Evolutionary conservation across 257 asterid genomes (phyloP), one percentile per base, ranked within the genome.

Genomic region (Gardenia jasminoides): DNA sequence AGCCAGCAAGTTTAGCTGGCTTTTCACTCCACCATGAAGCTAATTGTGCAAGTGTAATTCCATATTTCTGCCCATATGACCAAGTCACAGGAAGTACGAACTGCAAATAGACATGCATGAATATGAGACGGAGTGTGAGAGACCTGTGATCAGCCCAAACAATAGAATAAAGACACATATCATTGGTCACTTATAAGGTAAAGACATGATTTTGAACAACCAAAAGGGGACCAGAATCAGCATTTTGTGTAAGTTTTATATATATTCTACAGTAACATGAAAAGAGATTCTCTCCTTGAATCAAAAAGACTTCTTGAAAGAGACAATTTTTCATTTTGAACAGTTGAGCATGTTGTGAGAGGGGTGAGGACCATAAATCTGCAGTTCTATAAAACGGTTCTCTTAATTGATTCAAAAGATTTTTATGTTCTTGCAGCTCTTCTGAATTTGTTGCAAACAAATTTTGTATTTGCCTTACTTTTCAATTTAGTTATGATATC

Each of bases 1-100:
- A 93, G 41, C 94, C 92, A 70, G 99, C 96, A 74, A 93, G 97
- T 80, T 93, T 92, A 15, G 99, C 99, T 1, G 99, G 99, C 85
- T 82, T 92, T 88, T 93, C 99, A 65, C 97, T 91, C 99, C 99
- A 96, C 99, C 91, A 89, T 11, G 97, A 90, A 78, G 90, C 97
- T 79, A 96, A 79, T 58, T 93, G 93, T 80, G 82, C 86, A 72
- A 91, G 86, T 48, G 89, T 88, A 70, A 96, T 83, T 54, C 93
- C 92, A 58, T 90, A 80, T 76, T 84, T 88, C 19, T 83, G 93
- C 70, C 99, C 99, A 78, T 86, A 83, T 12, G 98, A 79, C 99
- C 99, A 96, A 24, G 97, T 92, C 73, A 86, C 96, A 6, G 99
- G 97, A 39, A 96, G 98, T 80, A 91, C 97, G 83, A 96, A 96